phyloP scores from a whole-genome alignment of 2,329 filamentous ascomycete genomes.

The Sordariomycetes sp. region DNA sequence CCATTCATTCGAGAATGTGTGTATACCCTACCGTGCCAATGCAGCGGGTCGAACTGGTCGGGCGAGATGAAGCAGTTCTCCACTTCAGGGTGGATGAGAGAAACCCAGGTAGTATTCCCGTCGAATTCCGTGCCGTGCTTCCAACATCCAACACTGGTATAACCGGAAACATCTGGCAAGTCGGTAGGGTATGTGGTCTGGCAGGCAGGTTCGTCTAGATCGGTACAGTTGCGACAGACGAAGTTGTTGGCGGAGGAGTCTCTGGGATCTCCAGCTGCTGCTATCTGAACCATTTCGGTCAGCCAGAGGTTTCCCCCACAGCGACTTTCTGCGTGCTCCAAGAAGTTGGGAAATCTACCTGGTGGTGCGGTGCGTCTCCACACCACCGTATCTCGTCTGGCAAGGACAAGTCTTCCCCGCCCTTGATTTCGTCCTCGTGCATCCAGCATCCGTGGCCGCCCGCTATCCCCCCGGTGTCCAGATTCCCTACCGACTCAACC shows the following conservation, averaged over 20 bases:
- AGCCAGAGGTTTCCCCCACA: no score
- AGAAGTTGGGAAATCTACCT: neutral
- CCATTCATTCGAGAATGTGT: neutral
- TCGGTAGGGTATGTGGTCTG: neutral
- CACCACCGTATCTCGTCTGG: neutral
- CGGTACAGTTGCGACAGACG: neutral
- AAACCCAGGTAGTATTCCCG: neutral
- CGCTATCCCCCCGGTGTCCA: no score
- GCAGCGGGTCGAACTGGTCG: neutral
- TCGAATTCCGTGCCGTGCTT: neutral
- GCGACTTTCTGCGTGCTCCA: no score
- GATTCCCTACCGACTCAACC: no score
- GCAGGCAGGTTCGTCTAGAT: neutral
- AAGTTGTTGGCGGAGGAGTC: neutral
- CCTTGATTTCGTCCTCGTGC: neutral
- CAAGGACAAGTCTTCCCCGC: neutral
- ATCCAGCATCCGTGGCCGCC: neutral
- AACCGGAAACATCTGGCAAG: neutral
- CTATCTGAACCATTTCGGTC: no score
- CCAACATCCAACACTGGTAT: neutral
- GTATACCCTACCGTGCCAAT: neutral
- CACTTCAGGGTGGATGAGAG: neutral
- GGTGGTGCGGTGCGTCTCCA: neutral
- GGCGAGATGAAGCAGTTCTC: neutral
- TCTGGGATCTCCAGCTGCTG: neutral